Base-by-base conservation (phyloP, 169 alveolate species). In the Cryptosporidium muris region DNA sequence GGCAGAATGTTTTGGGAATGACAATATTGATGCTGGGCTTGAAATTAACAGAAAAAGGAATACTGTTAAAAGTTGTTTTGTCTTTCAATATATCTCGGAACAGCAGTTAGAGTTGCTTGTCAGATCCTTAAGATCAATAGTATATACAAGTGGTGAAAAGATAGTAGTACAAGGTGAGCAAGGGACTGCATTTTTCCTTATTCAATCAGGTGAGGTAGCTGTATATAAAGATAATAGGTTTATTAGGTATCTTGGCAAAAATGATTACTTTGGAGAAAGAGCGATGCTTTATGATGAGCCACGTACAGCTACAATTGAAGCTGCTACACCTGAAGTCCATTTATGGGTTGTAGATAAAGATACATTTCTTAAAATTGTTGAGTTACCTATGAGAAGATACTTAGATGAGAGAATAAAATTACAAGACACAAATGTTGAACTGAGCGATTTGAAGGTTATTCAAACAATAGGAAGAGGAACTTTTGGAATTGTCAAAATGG, bases 211-310 rank as follows among this genome's bases (percentile, higher is more conserved):
- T 1, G 96, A 91, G 81, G 98, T 96, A 1, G 97, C 94, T 34
- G 92, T 96, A 48, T 80, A 88, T 40, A 92, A 93, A 88, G 88
- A 92, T 60, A 91, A 91, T 49, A 91, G 89, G 74, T 88, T 91
- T 49, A 81, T 97, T 45, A 85, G 97, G 45, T 95, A 96, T 8
- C 88, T 94, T 42, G 96, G 96, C 25, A 94, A 93, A 60, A 91
- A 94, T 63, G 98, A 96, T 88, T 97, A 95, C 82, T 97, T 97
- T 82, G 99, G 99, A 6, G 99, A 97, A 67, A 91, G 99, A 53
- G 96, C 98, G 4, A 82, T 97, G 25, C 89, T 97, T 60, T 94
- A 92, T 62, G 95, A 95, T 64, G 98, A 95, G 89, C 93, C 94
- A 42, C 82, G 98, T 51, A 85, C 95, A 2, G 98, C 98, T n/a